These are phyloP conservation scores for Apiospora rasikravindrae DNA, from an alignment of 2,329 filamentous ascomycete genomes.

Conservation along the genomic window DNA sequence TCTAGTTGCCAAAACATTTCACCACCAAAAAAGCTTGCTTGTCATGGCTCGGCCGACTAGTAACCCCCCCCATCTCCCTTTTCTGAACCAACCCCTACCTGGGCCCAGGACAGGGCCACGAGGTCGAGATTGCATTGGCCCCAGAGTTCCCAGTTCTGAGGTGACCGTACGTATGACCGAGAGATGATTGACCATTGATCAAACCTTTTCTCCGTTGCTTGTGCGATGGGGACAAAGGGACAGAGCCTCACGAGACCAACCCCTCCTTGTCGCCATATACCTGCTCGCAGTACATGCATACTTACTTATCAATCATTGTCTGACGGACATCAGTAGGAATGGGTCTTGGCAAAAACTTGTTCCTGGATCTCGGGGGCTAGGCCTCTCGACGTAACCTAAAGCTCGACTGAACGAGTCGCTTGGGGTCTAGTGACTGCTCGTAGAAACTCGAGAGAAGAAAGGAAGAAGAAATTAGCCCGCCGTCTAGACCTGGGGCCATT, in stretches of 20 bases:
- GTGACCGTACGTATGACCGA: background rate
- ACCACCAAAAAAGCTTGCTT: constrained; percentile 12
- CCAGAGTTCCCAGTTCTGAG: background rate
- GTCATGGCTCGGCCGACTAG: background rate
- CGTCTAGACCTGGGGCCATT: background rate
- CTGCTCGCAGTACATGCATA: background rate
- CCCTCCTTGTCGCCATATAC: background rate
- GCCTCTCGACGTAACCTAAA: constrained; percentile 7
- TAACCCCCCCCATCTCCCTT: background rate
- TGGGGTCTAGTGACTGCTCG: background rate
- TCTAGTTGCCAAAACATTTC: background rate
- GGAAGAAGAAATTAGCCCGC: background rate
- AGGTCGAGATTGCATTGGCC: background rate
- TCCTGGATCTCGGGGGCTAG: constrained; percentile 9
- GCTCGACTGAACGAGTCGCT: background rate
- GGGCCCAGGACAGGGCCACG: constrained; percentile 7
- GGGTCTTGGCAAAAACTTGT: constrained; percentile 7
- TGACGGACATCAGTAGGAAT: constrained; percentile 5
- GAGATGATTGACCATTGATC: background rate
- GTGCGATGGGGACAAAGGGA: background rate
- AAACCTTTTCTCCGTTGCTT: background rate
- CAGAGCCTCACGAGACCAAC: constrained; percentile 14
- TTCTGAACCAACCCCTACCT: background rate
- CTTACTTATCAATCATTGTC: background rate
- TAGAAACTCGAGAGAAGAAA: constrained; percentile 1